A percentile compares a stretch with the other conserved stretches of the same genome.
phyloP scores from a whole-genome alignment of 352 stramenopile genomes.

The Ophiocytium majus region DNA sequence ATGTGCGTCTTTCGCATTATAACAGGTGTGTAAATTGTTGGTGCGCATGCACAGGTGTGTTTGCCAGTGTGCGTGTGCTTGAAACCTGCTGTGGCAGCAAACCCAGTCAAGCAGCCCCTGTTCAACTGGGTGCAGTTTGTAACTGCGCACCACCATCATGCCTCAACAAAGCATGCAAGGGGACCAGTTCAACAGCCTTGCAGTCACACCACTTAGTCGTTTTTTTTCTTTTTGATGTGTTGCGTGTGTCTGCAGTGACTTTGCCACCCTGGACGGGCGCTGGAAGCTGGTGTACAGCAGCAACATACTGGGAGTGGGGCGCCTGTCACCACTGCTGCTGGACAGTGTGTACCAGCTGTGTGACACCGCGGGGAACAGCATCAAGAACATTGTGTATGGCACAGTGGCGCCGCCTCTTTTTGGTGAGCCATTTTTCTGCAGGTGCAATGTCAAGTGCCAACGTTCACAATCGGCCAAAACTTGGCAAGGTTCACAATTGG shows the following conservation, averaged over 20 bases:
- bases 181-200: background rate
- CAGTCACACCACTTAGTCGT: background rate
- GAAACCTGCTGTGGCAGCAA: too few relatives aligned
- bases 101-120: too few relatives aligned
- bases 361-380: slow-evolving; percentile 22
- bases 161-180: background rate
- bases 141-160: background rate
- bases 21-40: too few relatives aligned
- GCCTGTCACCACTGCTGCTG: slow-evolving; percentile 37
- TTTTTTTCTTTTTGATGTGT: background rate
- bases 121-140: background rate
- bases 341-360: slow-evolving; percentile 44
- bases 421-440: slow-evolving; percentile 14
- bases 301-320: slow-evolving; percentile 47
- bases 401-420: slow-evolving; percentile 49
- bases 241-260: slow-evolving; percentile 24
- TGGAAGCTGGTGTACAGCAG: slow-evolving; percentile 54
- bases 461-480: too few relatives aligned
- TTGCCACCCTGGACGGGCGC: slow-evolving; percentile 44
- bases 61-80: too few relatives aligned
- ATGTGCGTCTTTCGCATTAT: too few relatives aligned
- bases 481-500: too few relatives aligned
- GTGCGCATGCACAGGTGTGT: too few relatives aligned
- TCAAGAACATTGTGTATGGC: slow-evolving; percentile 48
- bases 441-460: too few relatives aligned